Conservation (phyloP, 2,329 filamentous ascomycete genomes). For the Ophiostoma ulmi region DNA sequence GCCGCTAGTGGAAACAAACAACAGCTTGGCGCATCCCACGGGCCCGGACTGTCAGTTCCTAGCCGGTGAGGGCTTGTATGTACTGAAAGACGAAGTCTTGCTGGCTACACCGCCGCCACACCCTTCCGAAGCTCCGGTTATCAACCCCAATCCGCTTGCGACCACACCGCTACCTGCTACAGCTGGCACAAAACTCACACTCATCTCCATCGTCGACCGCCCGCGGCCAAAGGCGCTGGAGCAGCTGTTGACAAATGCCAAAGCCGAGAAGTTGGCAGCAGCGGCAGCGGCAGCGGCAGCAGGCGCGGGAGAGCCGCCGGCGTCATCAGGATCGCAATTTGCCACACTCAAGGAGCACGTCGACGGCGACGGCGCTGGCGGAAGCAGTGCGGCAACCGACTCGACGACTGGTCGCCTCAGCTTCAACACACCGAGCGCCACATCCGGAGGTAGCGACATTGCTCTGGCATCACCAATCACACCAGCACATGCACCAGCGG, state of each 20-base stretch:
- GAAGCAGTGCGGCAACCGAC: conserved; percentile 17
- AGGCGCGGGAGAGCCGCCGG: neutral
- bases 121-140: conserved; percentile 81
- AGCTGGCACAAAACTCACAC: conserved; percentile 75
- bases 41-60: conserved; percentile 84
- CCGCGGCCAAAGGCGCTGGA: conserved; percentile 50
- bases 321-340: conserved; percentile 15
- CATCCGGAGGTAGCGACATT: conserved; percentile 24
- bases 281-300: conserved; percentile 40
- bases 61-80: conserved; percentile 75
- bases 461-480: conserved; percentile 47
- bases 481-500: conserved; percentile 37
- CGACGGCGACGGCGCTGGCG: conserved; percentile 22
- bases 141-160: conserved; percentile 85
- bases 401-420: conserved; percentile 26
- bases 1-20: conserved; percentile 89
- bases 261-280: conserved; percentile 29
- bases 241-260: conserved; percentile 41
- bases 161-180: conserved; percentile 81
- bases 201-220: conserved; percentile 65
- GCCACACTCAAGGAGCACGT: conserved; percentile 24
- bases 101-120: conserved; percentile 93
- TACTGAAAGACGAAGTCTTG: conserved; percentile 82
- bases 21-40: conserved; percentile 72
- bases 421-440: conserved; percentile 26